Evolutionary conservation across 2,329 filamentous ascomycete genomes (phyloP), one percentile per base, ranked within the genome.

Genomic region (Pyrenophora tritici-repentis): DNA sequence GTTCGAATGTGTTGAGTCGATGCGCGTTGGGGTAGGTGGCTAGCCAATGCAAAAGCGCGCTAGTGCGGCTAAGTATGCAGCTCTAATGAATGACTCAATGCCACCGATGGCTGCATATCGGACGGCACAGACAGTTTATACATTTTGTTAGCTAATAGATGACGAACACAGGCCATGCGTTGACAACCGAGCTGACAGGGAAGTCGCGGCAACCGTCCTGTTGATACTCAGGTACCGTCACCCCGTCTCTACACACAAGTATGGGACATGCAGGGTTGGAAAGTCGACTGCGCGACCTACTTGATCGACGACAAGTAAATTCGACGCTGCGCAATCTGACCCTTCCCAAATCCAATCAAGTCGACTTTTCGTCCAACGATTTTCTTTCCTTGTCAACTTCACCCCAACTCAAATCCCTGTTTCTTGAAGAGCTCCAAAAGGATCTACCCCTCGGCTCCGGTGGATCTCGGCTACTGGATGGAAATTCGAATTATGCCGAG

Each of bases 351-450:
- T 59, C 36, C 62, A 79, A 17, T 59, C 73, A 46, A 72, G 65
- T 70, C 18, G 86, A 88, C 70, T 87, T 88, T 62, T 85, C 83
- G 1, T 86, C 84, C 39, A 87, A 86, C 66, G 85, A 88, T 67
- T 86, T 87, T 53, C 78, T 88, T 9, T 86, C 84, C 0, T 73
- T 88, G 3, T 79, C 76, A 1, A 78, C 73, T 1, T 81, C 77
- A 6, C 63, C 73, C 0, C 64, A 66, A 4, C 76, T 84, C n/a
- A 79, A 79, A 4, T 43, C 70, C 3, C 70, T 73, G 2, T 86
- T 79, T 55, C 68, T 85, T 7, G 47, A 73, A 6, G 79, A 83
- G 53, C 67, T 83, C 3, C 29, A 50, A 20, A 53, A 51, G 54
- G 38, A 72, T 18, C 66, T 76, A n/a, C 74, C 75, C 0, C 76